phyloP scores from a whole-genome alignment of 139 green algal genomes.

The Marvania coccoides region DNA sequence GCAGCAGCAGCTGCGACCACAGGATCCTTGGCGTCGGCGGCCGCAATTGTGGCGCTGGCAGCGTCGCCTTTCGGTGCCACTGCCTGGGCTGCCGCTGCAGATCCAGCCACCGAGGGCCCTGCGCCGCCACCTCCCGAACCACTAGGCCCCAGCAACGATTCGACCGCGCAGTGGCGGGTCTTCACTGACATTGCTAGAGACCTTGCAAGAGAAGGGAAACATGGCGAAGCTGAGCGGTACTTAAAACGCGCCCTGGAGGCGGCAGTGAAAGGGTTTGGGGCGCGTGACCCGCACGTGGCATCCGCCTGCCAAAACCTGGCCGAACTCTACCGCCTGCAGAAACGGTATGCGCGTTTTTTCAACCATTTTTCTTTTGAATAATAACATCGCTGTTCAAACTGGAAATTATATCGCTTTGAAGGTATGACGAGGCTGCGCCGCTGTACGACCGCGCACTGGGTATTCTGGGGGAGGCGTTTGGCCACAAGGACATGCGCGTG shows the following conservation, averaged over 20 bases:
- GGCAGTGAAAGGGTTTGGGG: slow-evolving; percentile 52
- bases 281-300: slow-evolving; percentile 57
- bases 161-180: slow-evolving; percentile 26
- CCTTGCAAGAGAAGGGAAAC: slow-evolving; percentile 24
- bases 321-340: slow-evolving; percentile 57
- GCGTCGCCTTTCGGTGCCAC: too few relatives aligned
- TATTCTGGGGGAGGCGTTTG: slow-evolving; percentile 15
- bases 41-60: too few relatives aligned
- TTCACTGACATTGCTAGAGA: slow-evolving; percentile 30
- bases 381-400: too few relatives aligned
- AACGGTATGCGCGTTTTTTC: too few relatives aligned
- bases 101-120: background rate
- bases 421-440: slow-evolving; percentile 40
- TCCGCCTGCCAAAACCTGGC: slow-evolving; percentile 62
- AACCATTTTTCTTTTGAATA: too few relatives aligned
- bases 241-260: slow-evolving; percentile 44
- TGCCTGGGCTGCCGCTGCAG: background rate
- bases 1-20: too few relatives aligned
- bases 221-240: slow-evolving; percentile 49
- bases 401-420: too few relatives aligned
- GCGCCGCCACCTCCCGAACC: background rate
- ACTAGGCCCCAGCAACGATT: background rate
- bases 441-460: slow-evolving; percentile 42
- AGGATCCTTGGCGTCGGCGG: too few relatives aligned
- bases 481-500: slow-evolving; percentile 17